Evolutionary conservation across 83 land plant genomes (phyloP).

Genomic region (Picea abies): DNA sequence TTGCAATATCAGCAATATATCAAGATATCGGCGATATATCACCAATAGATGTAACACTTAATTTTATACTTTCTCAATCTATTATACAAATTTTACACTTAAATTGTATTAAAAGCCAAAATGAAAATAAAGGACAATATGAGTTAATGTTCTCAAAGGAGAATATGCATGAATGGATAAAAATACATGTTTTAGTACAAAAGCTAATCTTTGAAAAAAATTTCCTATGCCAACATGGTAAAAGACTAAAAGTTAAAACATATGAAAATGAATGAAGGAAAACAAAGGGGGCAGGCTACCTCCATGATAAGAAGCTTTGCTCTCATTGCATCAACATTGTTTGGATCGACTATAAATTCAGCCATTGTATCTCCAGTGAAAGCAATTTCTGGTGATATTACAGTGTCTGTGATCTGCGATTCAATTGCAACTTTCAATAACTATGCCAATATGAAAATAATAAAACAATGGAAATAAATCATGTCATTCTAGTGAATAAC

Average conservation of each 20-base stretch:
- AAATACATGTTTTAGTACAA: background rate
- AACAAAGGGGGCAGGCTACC: slow-evolving; percentile 32
- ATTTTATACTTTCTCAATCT: too few relatives aligned
- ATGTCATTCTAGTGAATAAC: background rate
- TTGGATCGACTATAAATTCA: slow-evolving; percentile 81
- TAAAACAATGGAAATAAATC: background rate
- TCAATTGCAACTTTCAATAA: background rate
- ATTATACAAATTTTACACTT: too few relatives aligned
- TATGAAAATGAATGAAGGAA: too few relatives aligned
- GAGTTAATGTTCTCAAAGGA: background rate
- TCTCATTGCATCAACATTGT: slow-evolving; percentile 73
- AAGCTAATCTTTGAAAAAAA: background rate
- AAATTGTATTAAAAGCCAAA: background rate
- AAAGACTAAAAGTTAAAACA: background rate
- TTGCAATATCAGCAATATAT: too few relatives aligned
- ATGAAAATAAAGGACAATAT: background rate
- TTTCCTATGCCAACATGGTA: background rate
- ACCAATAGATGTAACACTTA: too few relatives aligned
- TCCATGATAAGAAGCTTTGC: slow-evolving; percentile 94
- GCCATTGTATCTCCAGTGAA: slow-evolving; percentile 96
- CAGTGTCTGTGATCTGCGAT: slow-evolving; percentile 78
- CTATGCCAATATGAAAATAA: background rate
- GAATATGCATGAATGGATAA: background rate
- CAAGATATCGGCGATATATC: too few relatives aligned
- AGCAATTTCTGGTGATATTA: slow-evolving; percentile 81